Conservation (phyloP, 2,329 filamentous ascomycete genomes). For the Hypoxylon sp. region DNA sequence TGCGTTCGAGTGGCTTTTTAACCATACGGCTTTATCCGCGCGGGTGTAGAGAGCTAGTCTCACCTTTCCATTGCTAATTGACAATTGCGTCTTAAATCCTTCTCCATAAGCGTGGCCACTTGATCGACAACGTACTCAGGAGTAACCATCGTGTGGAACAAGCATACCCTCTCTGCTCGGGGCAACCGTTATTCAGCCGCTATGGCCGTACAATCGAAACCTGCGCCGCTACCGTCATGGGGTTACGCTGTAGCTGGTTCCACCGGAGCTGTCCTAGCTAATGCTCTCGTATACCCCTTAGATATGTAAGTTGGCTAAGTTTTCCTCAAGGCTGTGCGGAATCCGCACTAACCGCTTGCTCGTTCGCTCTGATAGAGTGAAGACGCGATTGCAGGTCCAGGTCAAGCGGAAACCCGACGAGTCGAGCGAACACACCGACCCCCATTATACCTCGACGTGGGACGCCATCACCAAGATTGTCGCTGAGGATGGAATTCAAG, state of each 20-base stretch:
- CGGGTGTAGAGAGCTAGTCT: constrained; percentile 20
- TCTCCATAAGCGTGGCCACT: constrained; percentile 15
- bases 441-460: constrained; percentile 88
- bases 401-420: constrained; percentile 74
- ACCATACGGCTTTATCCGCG: constrained; percentile 47
- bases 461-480: constrained; percentile 91
- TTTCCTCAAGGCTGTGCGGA: constrained; percentile 2
- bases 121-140: constrained; percentile 25
- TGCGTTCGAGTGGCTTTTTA: constrained; percentile 34
- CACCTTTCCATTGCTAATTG: constrained; percentile 1
- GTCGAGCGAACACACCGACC: constrained; percentile 63
- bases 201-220: constrained; percentile 75
- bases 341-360: constrained; percentile 33
- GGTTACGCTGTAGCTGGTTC: constrained; percentile 93
- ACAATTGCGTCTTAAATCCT: constrained; percentile 20
- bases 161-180: constrained; percentile 9
- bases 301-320: constrained; percentile 80
- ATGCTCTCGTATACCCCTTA: constrained; percentile 94
- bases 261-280: constrained; percentile 92
- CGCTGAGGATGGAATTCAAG: constrained; percentile 81
- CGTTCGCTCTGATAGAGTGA: constrained; percentile 74
- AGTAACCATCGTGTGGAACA: constrained; percentile 15
- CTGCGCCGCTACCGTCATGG: constrained; percentile 85
- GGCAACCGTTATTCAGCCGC: constrained; percentile 27
- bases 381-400: constrained; percentile 96